These are phyloP conservation scores for Isoetes engelmannii DNA, from an alignment of 83 land plant species.

Conservation along the genomic window DNA sequence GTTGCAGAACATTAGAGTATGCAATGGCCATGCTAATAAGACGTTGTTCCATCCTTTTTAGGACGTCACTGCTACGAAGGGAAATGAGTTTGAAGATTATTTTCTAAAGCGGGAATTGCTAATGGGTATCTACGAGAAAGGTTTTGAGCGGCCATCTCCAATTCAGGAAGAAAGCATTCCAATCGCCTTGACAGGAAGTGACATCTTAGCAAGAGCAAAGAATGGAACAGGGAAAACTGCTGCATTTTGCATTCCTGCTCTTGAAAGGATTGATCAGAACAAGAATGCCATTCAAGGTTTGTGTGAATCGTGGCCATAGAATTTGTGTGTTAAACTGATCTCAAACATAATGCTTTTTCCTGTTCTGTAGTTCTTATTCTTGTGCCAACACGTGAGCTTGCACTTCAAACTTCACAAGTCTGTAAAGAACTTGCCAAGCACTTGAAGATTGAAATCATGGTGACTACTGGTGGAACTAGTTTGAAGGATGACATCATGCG, in stretches of 20 bases:
- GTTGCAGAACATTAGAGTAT: background rate
- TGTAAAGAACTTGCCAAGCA: constrained; percentile 97
- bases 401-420: constrained; percentile 61
- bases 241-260: constrained; percentile 85
- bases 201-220: constrained; percentile 89
- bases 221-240: constrained; percentile 95
- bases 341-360: background rate
- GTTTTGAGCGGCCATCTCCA: constrained; percentile 95
- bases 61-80: constrained; percentile 99
- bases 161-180: constrained; percentile 99
- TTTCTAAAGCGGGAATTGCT: constrained; percentile 87
- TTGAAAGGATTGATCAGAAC: constrained; percentile 76
- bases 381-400: constrained; percentile 53
- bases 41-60: constrained; percentile 14
- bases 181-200: constrained; percentile 92
- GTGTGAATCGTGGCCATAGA: background rate
- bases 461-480: constrained; percentile 94
- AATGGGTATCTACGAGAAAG: constrained; percentile 98
- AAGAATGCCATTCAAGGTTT: constrained; percentile 78
- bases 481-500: constrained; percentile 95
- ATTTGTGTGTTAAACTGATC: background rate
- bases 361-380: constrained; percentile 57
- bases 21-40: background rate
- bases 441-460: constrained; percentile 84
- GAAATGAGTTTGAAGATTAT: constrained; percentile 97